Percentiles rank a stretch among this genome's conserved stretches.
These are phyloP conservation scores for Wallemia hederae DNA, from an alignment of 1,284 basidiomycete species.

Conservation along the genomic window DNA sequence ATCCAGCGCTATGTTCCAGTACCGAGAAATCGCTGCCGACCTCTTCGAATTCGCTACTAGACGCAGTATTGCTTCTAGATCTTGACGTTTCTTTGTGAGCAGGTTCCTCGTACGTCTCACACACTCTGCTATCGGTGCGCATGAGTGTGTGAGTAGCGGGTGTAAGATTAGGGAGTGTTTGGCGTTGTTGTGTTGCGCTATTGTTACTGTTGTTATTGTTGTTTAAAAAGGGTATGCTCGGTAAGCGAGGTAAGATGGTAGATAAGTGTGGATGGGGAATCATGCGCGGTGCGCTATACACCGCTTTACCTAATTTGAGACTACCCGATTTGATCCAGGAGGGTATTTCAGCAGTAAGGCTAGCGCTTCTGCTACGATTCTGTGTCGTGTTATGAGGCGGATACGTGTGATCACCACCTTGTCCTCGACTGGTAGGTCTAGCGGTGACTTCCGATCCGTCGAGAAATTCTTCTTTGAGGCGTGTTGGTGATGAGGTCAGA, in stretches of 20 bases:
- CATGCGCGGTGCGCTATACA: neutral
- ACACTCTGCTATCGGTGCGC: neutral
- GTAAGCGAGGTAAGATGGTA: neutral
- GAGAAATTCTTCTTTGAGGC: neutral
- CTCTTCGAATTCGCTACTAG: neutral
- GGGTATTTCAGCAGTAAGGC: neutral
- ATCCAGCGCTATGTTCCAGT: neutral
- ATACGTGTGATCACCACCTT: neutral
- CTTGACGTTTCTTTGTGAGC: neutral
- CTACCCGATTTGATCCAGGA: neutral
- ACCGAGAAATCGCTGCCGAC: neutral
- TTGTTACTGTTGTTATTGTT: neutral
- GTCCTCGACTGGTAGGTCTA: neutral
- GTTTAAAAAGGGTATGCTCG: neutral
- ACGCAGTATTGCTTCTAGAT: neutral
- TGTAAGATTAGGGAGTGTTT: neutral
- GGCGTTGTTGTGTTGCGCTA: neutral
- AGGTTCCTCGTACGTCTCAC: neutral
- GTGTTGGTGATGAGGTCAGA: neutral
- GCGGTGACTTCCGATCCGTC: neutral
- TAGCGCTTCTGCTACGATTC: neutral
- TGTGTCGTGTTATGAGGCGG: neutral
- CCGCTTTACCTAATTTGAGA: neutral
- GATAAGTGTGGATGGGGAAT: neutral
- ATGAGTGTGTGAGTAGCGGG: neutral